Evolutionary conservation across 2,329 filamentous ascomycete genomes (phyloP).

Genomic region (Xylariaceae sp.): DNA sequence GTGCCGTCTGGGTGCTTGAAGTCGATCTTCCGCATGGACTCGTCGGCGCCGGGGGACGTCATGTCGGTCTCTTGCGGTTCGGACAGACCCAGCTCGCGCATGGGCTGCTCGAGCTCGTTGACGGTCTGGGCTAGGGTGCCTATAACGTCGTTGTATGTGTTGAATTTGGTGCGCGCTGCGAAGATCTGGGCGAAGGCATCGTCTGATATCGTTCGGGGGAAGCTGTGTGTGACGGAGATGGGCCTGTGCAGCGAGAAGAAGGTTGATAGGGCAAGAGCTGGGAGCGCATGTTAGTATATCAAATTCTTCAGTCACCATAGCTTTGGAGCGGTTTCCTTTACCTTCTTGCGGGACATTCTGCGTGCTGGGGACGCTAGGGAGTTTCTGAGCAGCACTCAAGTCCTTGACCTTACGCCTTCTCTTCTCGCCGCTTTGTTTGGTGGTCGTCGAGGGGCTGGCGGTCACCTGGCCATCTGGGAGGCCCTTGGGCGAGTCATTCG

Average conservation of each 20-base stretch:
- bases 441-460: conserved; percentile 40
- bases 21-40: conserved; percentile 48
- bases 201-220: conserved; percentile 67
- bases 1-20: conserved; percentile 54
- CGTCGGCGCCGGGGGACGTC: conserved; percentile 35
- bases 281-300: not conserved
- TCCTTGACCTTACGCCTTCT: conserved; percentile 58
- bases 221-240: conserved; percentile 79
- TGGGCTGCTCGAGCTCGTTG: conserved; percentile 55
- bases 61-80: conserved; percentile 31
- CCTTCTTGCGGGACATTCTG: conserved; percentile 66
- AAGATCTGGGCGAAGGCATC: conserved; percentile 86
- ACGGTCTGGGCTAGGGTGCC: conserved; percentile 61
- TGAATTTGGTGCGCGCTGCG: conserved; percentile 47
- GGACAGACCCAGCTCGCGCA: conserved; percentile 49
- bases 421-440: conserved; percentile 49
- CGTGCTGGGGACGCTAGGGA: conserved; percentile 73
- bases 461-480: conserved; percentile 49
- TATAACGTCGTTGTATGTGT: conserved; percentile 59
- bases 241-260: conserved; percentile 97
- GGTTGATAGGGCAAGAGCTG: conserved; percentile 81
- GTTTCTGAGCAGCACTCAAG: conserved; percentile 48
- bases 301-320: not conserved
- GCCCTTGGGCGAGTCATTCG: conserved; percentile 53
- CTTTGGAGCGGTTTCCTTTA: conserved; percentile 29